Evolutionary conservation across 176 grass and related monocot species (phyloP).

Genomic region (Guadua angustifolia): DNA sequence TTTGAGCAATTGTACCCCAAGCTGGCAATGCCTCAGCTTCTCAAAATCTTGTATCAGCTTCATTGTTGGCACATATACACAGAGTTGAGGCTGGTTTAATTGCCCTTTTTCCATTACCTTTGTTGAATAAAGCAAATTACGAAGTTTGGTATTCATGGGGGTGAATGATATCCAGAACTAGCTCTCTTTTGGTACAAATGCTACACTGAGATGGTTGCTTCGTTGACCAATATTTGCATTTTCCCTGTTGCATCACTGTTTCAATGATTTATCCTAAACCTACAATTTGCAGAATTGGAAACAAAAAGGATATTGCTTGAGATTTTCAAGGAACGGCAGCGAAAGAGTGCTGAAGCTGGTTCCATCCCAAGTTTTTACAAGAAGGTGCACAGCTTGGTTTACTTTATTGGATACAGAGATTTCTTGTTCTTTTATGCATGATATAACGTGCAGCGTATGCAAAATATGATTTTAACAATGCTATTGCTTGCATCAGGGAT

Average conservation of each 20-base stretch:
- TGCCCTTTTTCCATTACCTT: background rate
- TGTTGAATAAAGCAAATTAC: background rate
- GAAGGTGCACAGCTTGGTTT: conserved; percentile 63
- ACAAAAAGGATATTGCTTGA: conserved; percentile 98
- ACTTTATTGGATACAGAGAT: background rate
- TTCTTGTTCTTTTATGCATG: background rate
- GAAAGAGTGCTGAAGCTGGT: conserved; percentile 90
- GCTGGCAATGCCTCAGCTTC: no score
- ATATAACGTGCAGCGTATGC: background rate
- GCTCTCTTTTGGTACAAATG: background rate
- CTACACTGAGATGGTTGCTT: background rate
- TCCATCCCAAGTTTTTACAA: conserved; percentile 99
- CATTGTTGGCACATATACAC: background rate
- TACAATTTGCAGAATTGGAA: conserved; percentile 74
- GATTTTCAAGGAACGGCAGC: conserved; percentile 95
- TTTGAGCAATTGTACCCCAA: background rate
- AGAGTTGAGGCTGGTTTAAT: background rate
- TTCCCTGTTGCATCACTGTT: background rate
- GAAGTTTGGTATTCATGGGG: background rate
- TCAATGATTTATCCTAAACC: background rate
- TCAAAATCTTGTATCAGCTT: background rate
- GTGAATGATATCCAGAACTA: background rate
- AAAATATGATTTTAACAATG: background rate
- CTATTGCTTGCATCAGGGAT: background rate
- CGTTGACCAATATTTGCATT: conserved; percentile 1